phyloP scores from a whole-genome alignment of 345 rosid genomes.

The Isatis tinctoria region DNA sequence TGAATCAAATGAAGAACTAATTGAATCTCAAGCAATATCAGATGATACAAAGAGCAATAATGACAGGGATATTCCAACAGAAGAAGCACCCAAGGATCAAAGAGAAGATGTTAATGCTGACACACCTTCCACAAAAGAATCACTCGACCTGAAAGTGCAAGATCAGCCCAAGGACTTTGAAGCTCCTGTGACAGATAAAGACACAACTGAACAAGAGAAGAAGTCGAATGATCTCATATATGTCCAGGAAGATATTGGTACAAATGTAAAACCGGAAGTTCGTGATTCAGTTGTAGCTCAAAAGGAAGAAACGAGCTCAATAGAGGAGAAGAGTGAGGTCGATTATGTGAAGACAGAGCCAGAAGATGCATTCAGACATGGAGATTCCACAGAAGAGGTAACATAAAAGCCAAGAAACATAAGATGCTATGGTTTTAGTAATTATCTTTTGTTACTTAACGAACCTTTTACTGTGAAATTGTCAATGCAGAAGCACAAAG shows the following conservation, averaged over 20 bases:
- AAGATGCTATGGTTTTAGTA: background rate
- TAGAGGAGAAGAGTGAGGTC: conserved; percentile 19
- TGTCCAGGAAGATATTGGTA: background rate
- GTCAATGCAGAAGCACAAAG: conserved; percentile 32
- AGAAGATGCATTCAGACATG: conserved; percentile 22
- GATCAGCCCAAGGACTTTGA: conserved; percentile 4
- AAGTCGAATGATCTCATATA: background rate
- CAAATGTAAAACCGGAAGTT: background rate
- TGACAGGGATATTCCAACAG: background rate
- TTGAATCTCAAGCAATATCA: background rate
- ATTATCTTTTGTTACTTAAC: background rate
- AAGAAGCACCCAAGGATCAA: background rate
- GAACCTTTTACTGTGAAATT: background rate
- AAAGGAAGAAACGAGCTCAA: conserved; percentile 17
- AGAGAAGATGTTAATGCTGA: conserved; percentile 1
- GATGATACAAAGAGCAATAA: background rate
- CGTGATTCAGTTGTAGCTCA: background rate
- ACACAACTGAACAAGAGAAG: background rate
- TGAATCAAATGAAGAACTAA: background rate
- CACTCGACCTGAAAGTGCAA: conserved; percentile 15
- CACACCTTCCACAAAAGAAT: conserved; percentile 15
- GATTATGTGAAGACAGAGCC: conserved; percentile 14
- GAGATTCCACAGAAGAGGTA: conserved; percentile 21
- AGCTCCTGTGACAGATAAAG: background rate
- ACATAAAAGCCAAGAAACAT: conserved; percentile 30